Conservation (phyloP, 139 green algal species). For the Chloropicon primus region DNA sequence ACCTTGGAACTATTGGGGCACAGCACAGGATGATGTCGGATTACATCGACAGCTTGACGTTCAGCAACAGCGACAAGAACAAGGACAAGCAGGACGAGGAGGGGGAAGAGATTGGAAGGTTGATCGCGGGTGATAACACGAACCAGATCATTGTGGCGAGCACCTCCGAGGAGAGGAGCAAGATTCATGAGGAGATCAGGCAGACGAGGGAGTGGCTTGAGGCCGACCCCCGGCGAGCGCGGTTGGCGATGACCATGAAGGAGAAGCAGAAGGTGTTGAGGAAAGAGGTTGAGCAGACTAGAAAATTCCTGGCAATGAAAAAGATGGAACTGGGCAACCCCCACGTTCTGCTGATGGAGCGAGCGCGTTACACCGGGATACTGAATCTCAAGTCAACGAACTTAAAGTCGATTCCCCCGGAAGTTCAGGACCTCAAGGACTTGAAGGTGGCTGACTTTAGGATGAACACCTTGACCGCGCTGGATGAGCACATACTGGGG, state of each 20-base stretch:
- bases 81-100: slow-evolving; percentile 3
- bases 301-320: slow-evolving; percentile 8
- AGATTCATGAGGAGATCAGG: background rate
- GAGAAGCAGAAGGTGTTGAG: slow-evolving; percentile 10
- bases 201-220: slow-evolving; percentile 2
- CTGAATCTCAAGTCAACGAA: slow-evolving; percentile 7
- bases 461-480: slow-evolving; percentile 1
- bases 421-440: slow-evolving; percentile 4
- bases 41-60: slow-evolving; percentile 6
- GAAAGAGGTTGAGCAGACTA: slow-evolving; percentile 9
- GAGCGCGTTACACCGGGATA: background rate
- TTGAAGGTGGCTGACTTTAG: slow-evolving; percentile 8
- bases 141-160: background rate
- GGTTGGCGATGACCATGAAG: slow-evolving; percentile 3
- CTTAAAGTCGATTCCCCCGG: slow-evolving; percentile 6
- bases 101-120: background rate
- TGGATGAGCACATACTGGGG: slow-evolving; percentile 5
- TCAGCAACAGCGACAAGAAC: background rate
- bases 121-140: background rate
- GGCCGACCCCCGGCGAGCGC: background rate
- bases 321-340: slow-evolving; percentile 9
- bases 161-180: background rate
- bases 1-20: slow-evolving; percentile 10
- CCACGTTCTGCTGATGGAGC: slow-evolving; percentile 1
- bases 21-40: slow-evolving; percentile 9